phyloP scores from a whole-genome alignment of 257 asterid genomes.

The Apocynum venetum region DNA sequence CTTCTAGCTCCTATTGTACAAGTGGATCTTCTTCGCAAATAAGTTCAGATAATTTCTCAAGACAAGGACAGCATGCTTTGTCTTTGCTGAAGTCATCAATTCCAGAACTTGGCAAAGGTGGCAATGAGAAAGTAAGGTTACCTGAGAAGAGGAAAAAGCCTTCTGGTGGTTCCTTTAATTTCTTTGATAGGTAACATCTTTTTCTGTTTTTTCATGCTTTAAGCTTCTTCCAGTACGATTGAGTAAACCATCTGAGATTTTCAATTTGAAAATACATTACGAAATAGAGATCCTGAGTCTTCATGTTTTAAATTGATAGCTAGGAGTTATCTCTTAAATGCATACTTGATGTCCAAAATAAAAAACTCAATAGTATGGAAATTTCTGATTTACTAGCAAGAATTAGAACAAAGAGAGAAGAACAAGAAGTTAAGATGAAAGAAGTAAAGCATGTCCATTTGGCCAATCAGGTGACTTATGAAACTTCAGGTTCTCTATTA shows the following conservation, averaged over 20 bases:
- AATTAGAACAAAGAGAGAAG: background rate
- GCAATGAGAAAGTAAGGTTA: conserved; percentile 30
- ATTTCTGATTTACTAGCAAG: background rate
- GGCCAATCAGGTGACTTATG: background rate
- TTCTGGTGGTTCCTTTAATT: conserved; percentile 40
- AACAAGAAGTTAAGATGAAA: too few relatives aligned
- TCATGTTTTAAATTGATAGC: background rate
- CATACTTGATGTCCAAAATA: background rate
- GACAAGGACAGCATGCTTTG: conserved; percentile 28
- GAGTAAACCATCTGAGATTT: background rate
- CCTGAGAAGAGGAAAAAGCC: conserved; percentile 48
- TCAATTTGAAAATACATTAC: background rate
- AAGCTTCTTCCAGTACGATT: conserved; percentile 8
- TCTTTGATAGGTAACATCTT: conserved; percentile 63
- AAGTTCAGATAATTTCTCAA: conserved; percentile 21
- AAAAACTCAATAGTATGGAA: background rate
- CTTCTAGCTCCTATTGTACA: conserved; percentile 31
- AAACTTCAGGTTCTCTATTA: too few relatives aligned
- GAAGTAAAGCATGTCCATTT: background rate
- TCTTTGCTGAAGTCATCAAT: conserved; percentile 28
- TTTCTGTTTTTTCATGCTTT: conserved; percentile 6
- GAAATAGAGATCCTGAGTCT: background rate
- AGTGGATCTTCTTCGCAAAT: conserved; percentile 32
- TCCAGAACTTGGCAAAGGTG: conserved; percentile 25
- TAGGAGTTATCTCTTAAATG: background rate